phyloP scores from a whole-genome alignment of 768 basidiomycete species.

The Termitomyces sp. region DNA sequence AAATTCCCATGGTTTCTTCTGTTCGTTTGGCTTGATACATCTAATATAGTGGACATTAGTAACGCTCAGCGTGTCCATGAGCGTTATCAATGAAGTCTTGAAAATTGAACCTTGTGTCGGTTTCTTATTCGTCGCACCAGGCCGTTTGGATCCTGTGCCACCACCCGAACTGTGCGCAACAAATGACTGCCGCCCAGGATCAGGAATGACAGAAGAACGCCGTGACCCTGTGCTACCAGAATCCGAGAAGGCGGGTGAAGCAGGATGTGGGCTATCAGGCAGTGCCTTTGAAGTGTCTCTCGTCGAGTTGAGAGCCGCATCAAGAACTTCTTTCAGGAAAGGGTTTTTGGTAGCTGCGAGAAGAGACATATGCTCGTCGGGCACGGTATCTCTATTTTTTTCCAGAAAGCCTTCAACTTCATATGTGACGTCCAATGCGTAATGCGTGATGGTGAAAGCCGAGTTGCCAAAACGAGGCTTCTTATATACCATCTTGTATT shows the following conservation, averaged over 20 bases:
- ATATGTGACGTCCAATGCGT: conserved; percentile 97
- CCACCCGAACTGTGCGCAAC: conserved; percentile 44
- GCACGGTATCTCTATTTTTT: conserved; percentile 98
- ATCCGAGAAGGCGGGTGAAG: conserved; percentile 76
- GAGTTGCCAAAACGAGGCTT: conserved; percentile 99
- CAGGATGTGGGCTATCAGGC: conserved; percentile 68
- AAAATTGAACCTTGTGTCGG: conserved; percentile 98
- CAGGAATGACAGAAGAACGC: conserved; percentile 82
- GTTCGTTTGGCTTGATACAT: conserved; percentile 98
- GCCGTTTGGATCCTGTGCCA: conserved; percentile 45
- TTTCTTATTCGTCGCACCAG: conserved; percentile 72
- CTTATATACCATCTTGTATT: conserved; percentile 88
- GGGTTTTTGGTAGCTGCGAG: conserved; percentile 84
- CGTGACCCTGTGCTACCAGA: conserved; percentile 74
- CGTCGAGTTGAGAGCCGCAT: conserved; percentile 78
- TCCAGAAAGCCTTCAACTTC: conserved; percentile 98
- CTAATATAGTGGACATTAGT: conserved; percentile 99
- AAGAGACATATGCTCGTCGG: conserved; percentile 93
- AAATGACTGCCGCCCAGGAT: conserved; percentile 76
- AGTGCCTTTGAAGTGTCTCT: conserved; percentile 62
- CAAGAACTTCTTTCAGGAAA: conserved; percentile 93
- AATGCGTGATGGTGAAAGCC: conserved; percentile 97
- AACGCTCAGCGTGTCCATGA: conserved; percentile 97
- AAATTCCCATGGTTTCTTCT: conserved; percentile 96
- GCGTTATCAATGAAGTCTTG: conserved; percentile 86